Evolutionary conservation across 2,329 filamentous ascomycete species (phyloP), one percentile per base, ranked within the genome.

Genomic region (Leptographium radiaticola): DNA sequence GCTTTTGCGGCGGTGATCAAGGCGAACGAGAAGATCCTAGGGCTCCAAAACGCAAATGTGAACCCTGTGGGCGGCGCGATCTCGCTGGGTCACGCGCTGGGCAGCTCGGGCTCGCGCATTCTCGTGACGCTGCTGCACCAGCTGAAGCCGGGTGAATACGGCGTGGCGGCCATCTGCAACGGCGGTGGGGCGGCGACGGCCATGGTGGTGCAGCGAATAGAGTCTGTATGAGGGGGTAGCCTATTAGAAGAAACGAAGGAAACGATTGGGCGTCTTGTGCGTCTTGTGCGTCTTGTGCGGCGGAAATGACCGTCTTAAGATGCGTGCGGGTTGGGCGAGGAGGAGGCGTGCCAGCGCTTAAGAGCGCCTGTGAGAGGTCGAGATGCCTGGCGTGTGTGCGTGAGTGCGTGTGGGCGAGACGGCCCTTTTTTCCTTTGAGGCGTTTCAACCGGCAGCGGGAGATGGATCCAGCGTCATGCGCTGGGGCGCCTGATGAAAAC

Each of bases 1-100:
- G 93, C 93, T 0, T 98, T 98, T 66, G 91, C 93, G 33, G 88
- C 87, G 6, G 90, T 96, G 34, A 93, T 96, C 68, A 89, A 93
- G 66, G 90, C 91, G 44, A 96, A 97, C 65, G 85, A 88, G 63
- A 45, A 84, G 84, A 89, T 94, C 58, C 79, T 95, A 38, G 87
- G 86, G 45, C 79, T 96, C 2, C 79, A 90, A 59, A 76, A 79
- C 48, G 87, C 87, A 43, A 84, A 81, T 39, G 87, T 96, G 45
- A 96, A 97, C 68, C 85, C 85, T 48, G 77, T 94, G 2, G 91
- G 91, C 53, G 91, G 91, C 57, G 91, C 91, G 50, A 95, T 97
- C 63, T 88, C 90, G 0, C 74, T 96, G 2, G 91, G 91, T 20
- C 91, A 97, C 65, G 90, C 91, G 6, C 75, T 97, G 2, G 91